Conservation (phyloP, 2,329 filamentous ascomycete genomes). For the Epichloe aotearoae region DNA sequence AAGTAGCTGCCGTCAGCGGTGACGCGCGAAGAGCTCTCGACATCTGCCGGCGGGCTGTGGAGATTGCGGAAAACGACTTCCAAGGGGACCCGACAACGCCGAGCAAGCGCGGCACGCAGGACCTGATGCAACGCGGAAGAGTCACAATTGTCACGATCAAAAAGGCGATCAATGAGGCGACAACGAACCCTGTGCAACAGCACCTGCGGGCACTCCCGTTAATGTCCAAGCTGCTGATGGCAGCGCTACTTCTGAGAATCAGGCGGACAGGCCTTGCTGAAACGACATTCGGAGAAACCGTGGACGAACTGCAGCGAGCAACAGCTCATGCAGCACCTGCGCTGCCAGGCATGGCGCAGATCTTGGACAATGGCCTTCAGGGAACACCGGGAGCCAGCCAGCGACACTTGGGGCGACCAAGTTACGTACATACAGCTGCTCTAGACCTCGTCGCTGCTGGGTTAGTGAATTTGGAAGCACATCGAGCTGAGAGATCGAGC, state of each 20-base stretch:
- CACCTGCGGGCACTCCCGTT: conserved; percentile 74
- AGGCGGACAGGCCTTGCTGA: conserved; percentile 77
- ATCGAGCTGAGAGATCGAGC: conserved; percentile 71
- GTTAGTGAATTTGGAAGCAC: conserved; percentile 70
- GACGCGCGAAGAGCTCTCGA: conserved; percentile 87
- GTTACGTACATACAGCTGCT: conserved; percentile 53
- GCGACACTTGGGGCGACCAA: conserved; percentile 19
- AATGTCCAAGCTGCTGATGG: conserved; percentile 71
- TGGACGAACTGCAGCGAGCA: conserved; percentile 53
- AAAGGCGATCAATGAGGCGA: conserved; percentile 88
- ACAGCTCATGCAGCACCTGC: conserved; percentile 21
- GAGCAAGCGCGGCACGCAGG: conserved; percentile 34
- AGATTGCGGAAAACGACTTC: conserved; percentile 71
- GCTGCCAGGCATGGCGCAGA: conserved; percentile 24
- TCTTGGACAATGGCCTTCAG: conserved; percentile 19
- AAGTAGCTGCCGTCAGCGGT: conserved; percentile 91
- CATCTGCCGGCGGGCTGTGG: conserved; percentile 88
- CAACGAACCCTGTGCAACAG: conserved; percentile 81
- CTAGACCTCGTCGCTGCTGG: conserved; percentile 78
- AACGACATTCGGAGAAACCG: conserved; percentile 75
- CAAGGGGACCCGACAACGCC: conserved; percentile 42
- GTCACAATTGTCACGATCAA: conserved; percentile 93
- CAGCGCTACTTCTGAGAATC: conserved; percentile 65
- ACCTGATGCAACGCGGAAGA: conserved; percentile 25
- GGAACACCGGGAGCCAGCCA: conserved; percentile 15